These are phyloP conservation scores for Hansenula anomala DNA, from an alignment of 1,139 yeast species.

Conservation along the genomic window DNA sequence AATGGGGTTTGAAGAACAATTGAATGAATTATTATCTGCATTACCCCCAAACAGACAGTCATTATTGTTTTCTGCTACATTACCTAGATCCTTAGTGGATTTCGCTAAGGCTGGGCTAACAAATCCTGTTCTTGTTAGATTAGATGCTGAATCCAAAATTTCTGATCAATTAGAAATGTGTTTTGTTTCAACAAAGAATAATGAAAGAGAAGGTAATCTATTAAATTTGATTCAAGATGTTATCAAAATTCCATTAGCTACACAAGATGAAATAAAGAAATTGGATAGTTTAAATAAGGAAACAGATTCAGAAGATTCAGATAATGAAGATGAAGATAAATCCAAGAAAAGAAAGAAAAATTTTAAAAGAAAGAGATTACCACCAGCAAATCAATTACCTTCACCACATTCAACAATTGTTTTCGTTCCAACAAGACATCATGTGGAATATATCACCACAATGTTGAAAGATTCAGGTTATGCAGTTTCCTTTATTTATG, in stretches of 20 bases:
- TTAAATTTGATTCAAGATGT: slow-evolving; percentile 73
- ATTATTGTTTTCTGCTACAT: slow-evolving; percentile 86
- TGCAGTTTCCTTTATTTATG: slow-evolving; percentile 85
- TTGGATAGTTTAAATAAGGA: slow-evolving; percentile 42
- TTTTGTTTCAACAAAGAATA: slow-evolving; percentile 71
- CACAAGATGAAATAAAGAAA: slow-evolving; percentile 55
- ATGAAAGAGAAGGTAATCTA: slow-evolving; percentile 88
- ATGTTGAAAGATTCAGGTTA: slow-evolving; percentile 76
- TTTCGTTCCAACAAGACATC: slow-evolving; percentile 96
- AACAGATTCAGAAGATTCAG: slow-evolving; percentile 45
- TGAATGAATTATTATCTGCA: slow-evolving; percentile 81
- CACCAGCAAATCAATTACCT: slow-evolving; percentile 80
- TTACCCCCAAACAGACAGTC: slow-evolving; percentile 85
- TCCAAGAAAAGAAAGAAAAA: slow-evolving; percentile 30
- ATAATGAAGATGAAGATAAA: slow-evolving; percentile 33
- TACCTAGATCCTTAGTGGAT: slow-evolving; percentile 88
- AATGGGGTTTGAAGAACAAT: slow-evolving; percentile 94
- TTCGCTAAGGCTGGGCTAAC: slow-evolving; percentile 95
- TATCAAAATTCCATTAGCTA: slow-evolving; percentile 79
- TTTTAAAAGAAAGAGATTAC: slow-evolving; percentile 52
- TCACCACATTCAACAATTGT: slow-evolving; percentile 83
- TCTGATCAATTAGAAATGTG: slow-evolving; percentile 91
- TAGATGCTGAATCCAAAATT: slow-evolving; percentile 88
- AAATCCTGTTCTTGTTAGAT: slow-evolving; percentile 86
- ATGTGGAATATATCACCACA: slow-evolving; percentile 82